Conservation (phyloP, 768 basidiomycete genomes). For the Tulasnella sp. region DNA sequence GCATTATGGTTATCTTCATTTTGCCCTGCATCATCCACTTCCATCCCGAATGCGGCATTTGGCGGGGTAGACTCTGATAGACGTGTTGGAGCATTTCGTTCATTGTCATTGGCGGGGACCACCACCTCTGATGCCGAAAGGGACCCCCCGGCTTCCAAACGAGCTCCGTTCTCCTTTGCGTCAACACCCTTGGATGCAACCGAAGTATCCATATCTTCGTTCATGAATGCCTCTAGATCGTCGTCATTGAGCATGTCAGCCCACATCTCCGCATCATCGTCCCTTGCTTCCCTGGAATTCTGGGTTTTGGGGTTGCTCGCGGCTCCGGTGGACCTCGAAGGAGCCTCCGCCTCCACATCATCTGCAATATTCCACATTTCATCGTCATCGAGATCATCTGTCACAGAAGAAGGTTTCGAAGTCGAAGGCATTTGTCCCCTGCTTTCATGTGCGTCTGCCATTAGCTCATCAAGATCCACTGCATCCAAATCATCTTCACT, state of each 20-base stretch:
- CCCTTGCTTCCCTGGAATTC: neutral
- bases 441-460: conserved; percentile 22
- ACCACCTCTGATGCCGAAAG: neutral
- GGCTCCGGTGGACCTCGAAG: neutral
- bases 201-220: neutral
- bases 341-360: conserved; percentile 35
- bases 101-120: neutral
- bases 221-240: conserved; percentile 4
- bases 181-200: too few species aligned
- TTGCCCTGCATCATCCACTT: neutral
- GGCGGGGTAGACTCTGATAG: neutral
- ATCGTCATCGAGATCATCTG: conserved; percentile 35
- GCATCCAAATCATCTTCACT: conserved; percentile 13
- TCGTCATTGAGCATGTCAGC: conserved; percentile 5
- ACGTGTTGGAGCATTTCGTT: neutral
- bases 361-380: conserved; percentile 62
- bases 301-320: conserved; percentile 7
- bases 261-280: neutral
- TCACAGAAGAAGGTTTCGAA: conserved; percentile 11
- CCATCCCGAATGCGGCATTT: neutral
- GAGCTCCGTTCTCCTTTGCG: too few species aligned
- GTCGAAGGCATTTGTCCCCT: neutral
- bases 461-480: conserved; percentile 16
- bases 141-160: too few species aligned
- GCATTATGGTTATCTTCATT: neutral